Evolutionary conservation across 345 rosid genomes (phyloP), one percentile per base, ranked within the genome.

Genomic region (Dipteronia dyeriana): DNA sequence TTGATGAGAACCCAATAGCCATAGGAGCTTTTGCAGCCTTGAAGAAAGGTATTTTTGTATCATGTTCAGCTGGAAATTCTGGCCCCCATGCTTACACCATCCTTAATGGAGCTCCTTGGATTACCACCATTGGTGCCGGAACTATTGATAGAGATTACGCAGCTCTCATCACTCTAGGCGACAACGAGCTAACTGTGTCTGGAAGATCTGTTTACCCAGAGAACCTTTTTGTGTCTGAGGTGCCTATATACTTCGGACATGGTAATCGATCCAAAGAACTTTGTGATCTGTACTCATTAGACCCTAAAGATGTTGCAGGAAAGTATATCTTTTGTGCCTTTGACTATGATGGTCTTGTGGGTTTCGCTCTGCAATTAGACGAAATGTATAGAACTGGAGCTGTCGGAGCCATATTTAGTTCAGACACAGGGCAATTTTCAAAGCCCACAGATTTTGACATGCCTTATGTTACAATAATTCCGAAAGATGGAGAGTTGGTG

Each of bases 1-100:
- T 87, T 45, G 84, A 80, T 47, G 49, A 76, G 71, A 86, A 89
- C 76, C 88, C 87, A 6, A 79, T 87, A 2, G 90, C 91, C 19
- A 53, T 89, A 0, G 93, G 91, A 83, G 85, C 90, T 70, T 89
- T 87, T 65, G 88, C 87, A 39, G 88, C 91, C 39, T 41, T 85
- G 69, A 77, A 75, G 81, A 87, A 79, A 72, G 88, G 91, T 51
- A 86, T 89, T 45, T 87, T 86, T 53, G 90, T 89, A 4, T 67
- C 83, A 4, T 87, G 90, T 51, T 68, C 91, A 14, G 90, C 87
- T 4, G 90, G 90, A 51, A 89, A 86, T 49, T 1, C 12, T 1
- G 89, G 87, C 3, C 91, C 88, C 10, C 84, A 78, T 66, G 79
- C 81, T 7, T 88, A 81, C 79, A 82, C 88, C 0, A 81, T 86